Base-by-base conservation (phyloP, 371 early-diverging fungal species). In the Actinomucor elegans region DNA sequence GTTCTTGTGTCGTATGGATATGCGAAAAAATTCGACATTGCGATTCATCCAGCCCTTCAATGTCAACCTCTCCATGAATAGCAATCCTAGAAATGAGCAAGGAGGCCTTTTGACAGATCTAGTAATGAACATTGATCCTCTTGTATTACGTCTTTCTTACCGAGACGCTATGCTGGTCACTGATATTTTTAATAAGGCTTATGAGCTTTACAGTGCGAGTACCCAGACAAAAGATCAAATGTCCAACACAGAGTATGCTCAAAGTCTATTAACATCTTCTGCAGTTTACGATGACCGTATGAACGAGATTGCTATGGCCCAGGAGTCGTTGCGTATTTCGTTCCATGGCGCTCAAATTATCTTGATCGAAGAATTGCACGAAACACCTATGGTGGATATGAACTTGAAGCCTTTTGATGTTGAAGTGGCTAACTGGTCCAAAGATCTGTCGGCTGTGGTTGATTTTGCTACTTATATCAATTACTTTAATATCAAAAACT, bases 401-500 rank as follows among this genome's bases (percentile, higher is more conserved):
- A 84, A 80, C 21, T 59, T 96, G 23, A 86, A 88, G 32, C 84
- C 88, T 32, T 89, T 94, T 58, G 78, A 83, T 32, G 71, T 95
- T 5, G 85, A 90, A 47, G 82, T 90, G 3, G 67, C 84, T 2
- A 92, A 98, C 59, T 98, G 99, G 99, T 89, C 91, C 0, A 75
- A 86, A 7, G 67, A 79, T 55, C 61, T 94, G 56, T 85, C 86
- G 17, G 83, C 92, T 10, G 83, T 89, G 52, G 83, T 87, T 4
- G 76, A 84, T 2, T 66, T 97, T 12, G 70, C 79, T 21, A 58
- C 94, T 20, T 84, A 85, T 46, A 84, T 89, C 49, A 96, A 96
- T 59, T 94, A 90, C 69, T 98, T 92, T 60, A 97, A 99, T 71
- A 74, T 94, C 43, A 90, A 91, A 47, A 97, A 94, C 68, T 97